Conservation (phyloP, 768 basidiomycete species). For the Termitomyces sp. region DNA sequence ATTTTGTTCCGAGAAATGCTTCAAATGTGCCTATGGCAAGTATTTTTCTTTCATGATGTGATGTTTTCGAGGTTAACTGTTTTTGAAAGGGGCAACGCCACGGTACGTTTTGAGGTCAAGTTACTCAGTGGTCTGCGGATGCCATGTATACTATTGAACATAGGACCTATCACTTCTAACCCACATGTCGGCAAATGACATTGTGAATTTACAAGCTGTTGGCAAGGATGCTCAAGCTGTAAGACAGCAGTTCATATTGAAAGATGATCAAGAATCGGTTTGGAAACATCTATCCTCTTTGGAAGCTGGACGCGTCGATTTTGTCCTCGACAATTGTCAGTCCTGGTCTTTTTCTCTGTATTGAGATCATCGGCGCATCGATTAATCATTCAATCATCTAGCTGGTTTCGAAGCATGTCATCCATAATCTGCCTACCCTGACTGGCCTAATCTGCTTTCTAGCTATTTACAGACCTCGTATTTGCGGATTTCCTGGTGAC, state of each 20-base stretch:
- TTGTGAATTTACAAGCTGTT: conserved; percentile 76
- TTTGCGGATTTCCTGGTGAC: conserved; percentile 92
- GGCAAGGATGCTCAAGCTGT: conserved; percentile 76
- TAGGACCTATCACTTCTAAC: conserved; percentile 90
- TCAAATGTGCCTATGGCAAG: conserved; percentile 83
- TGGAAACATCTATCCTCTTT: conserved; percentile 69
- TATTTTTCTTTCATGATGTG: not conserved
- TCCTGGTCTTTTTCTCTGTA: not conserved
- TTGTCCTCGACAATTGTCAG: conserved; percentile 88
- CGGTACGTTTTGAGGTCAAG: conserved; percentile 37
- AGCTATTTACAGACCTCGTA: conserved; percentile 92
- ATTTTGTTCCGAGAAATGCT: conserved; percentile 80
- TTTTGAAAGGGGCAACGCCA: conserved; percentile 84
- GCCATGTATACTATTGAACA: not conserved
- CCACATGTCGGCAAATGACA: conserved; percentile 76
- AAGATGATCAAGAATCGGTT: conserved; percentile 69
- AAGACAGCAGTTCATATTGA: conserved; percentile 74
- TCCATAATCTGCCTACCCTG: not conserved
- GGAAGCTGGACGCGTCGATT: conserved; percentile 60
- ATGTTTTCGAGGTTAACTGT: not conserved
- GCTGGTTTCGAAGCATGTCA: conserved; percentile 81
- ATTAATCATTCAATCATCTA: conserved; percentile 24
- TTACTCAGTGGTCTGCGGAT: not conserved
- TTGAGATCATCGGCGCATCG: not conserved
- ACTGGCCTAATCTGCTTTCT: not conserved